Conservation (phyloP, 2,329 filamentous ascomycete species). For the Epichloe uncinata region DNA sequence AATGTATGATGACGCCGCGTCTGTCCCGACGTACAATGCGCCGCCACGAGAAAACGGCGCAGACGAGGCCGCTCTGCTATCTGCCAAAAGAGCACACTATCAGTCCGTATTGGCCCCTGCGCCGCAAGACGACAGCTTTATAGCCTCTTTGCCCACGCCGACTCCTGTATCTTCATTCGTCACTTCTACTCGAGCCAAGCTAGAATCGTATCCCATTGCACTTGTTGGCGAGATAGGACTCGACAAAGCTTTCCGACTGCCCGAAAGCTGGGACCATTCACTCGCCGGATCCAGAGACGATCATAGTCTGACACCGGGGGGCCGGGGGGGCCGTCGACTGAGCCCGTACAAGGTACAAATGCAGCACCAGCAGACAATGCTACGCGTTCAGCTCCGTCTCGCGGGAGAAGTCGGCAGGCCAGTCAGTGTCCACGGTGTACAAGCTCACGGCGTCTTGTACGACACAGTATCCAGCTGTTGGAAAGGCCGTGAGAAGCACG, state of each 20-base stretch:
- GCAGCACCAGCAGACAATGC: conserved; percentile 53
- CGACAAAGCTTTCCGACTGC: conserved; percentile 65
- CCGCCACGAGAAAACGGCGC: conserved; percentile 7
- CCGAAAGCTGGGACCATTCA: conserved; percentile 38
- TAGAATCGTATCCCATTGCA: conserved; percentile 46
- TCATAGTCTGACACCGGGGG: conserved; percentile 49
- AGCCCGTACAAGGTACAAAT: conserved; percentile 55
- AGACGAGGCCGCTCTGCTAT: conserved; percentile 9
- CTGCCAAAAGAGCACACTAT: conserved; percentile 47
- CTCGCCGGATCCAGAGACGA: conserved; percentile 14
- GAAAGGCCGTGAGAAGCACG: conserved; percentile 54
- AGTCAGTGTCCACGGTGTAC: conserved; percentile 61
- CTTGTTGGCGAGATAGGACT: conserved; percentile 67
- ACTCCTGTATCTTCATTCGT: conserved; percentile 45
- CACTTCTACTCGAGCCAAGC: conserved; percentile 37
- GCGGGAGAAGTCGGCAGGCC: conserved; percentile 53
- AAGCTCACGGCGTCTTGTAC: conserved; percentile 59
- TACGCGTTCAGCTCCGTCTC: conserved; percentile 55
- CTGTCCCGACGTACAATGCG: conserved; percentile 22
- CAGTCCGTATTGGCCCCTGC: conserved; percentile 48
- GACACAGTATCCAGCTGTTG: conserved; percentile 52
- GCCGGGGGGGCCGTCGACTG: conserved; percentile 54
- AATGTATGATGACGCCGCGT: conserved; percentile 47
- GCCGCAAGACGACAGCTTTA: conserved; percentile 28
- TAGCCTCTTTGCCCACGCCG: conserved; percentile 43